Percentiles rank a stretch among this genome's conserved stretches.
These are phyloP conservation scores for Coprinellus micaceus DNA, from an alignment of 768 basidiomycete genomes.

Conservation along the genomic window DNA sequence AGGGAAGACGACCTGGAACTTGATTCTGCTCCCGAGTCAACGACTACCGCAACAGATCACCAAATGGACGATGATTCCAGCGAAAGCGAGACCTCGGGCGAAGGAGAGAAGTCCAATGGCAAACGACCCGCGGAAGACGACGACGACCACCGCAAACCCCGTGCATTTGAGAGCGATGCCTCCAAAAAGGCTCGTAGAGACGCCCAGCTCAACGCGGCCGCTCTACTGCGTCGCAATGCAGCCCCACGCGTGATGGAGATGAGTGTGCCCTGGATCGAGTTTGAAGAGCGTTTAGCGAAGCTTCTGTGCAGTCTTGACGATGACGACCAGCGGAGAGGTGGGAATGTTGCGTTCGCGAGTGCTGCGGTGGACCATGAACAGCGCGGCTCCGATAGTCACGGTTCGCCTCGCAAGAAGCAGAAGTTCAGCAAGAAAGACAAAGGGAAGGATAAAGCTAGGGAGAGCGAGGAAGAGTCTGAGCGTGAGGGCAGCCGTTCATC, in stretches of 20 bases:
- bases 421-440: too few relatives aligned
- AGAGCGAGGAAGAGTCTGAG: too few relatives aligned
- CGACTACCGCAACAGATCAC: slow-evolving; percentile 19
- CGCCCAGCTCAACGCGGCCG: neutral
- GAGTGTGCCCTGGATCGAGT: slow-evolving; percentile 31
- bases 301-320: slow-evolving; percentile 18
- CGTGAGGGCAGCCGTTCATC: too few relatives aligned
- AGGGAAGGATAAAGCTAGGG: too few relatives aligned
- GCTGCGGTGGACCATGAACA: neutral
- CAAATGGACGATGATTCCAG: slow-evolving; percentile 50
- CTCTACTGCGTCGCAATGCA: slow-evolving; percentile 14
- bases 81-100: neutral
- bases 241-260: slow-evolving; percentile 27
- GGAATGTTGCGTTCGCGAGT: neutral
- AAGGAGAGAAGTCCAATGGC: slow-evolving; percentile 7
- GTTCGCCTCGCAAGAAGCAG: neutral
- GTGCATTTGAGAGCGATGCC: neutral
- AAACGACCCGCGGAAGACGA: neutral
- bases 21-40: slow-evolving; percentile 36
- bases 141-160: neutral
- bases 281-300: slow-evolving; percentile 30
- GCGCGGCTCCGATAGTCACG: neutral
- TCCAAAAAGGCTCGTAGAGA: neutral
- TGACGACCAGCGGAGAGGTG: neutral
- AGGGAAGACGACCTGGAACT: slow-evolving; percentile 6